Evolutionary conservation across 148 eudicot species (phyloP).

Genomic region (Drosera capensis): DNA sequence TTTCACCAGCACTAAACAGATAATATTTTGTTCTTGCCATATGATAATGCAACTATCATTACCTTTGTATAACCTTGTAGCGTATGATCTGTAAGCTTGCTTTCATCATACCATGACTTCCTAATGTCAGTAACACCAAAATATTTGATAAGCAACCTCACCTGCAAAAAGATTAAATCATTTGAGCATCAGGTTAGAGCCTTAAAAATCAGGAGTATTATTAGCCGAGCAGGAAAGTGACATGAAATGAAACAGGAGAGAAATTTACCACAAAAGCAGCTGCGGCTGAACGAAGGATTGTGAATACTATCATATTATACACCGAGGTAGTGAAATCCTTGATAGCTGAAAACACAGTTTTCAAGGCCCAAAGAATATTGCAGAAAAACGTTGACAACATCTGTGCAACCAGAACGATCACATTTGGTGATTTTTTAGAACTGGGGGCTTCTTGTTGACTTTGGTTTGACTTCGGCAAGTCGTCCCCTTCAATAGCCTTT

Average conservation of each 20-base stretch:
- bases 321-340: conserved; percentile 29
- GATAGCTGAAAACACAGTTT: conserved; percentile 36
- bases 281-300: conserved; percentile 61
- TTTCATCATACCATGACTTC: conserved; percentile 74
- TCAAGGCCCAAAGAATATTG: conserved; percentile 21
- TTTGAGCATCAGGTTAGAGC: no score
- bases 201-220: neutral
- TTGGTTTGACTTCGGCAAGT: conserved; percentile 15
- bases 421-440: conserved; percentile 20
- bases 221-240: neutral
- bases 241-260: neutral
- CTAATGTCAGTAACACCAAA: conserved; percentile 60
- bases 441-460: conserved; percentile 24
- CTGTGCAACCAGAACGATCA: conserved; percentile 23
- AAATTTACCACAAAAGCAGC: conserved; percentile 63
- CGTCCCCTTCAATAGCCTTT: conserved; percentile 19
- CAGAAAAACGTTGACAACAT: conserved; percentile 26
- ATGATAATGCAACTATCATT: conserved; percentile 1
- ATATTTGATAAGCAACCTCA: conserved; percentile 67
- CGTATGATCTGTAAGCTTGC: conserved; percentile 48
- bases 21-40: neutral
- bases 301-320: conserved; percentile 55
- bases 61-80: conserved; percentile 83
- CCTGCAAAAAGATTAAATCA: no score
- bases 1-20: neutral